Evolutionary conservation across 768 basidiomycete genomes (phyloP).

Genomic region (Scleroderma bovista): DNA sequence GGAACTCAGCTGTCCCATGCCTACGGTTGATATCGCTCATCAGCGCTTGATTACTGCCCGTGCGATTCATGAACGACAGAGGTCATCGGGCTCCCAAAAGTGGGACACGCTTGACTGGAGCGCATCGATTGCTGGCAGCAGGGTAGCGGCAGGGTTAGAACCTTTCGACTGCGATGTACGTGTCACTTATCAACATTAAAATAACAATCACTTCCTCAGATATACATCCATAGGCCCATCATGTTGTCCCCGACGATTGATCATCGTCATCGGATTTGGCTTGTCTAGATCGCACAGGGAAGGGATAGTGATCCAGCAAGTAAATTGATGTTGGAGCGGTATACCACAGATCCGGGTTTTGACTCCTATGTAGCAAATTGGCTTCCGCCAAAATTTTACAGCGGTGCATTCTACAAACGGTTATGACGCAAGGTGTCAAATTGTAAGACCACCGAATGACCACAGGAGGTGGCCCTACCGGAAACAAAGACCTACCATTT

Average conservation of each 20-base stretch:
- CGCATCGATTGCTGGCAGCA: constrained; percentile 68
- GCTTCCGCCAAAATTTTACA: background rate
- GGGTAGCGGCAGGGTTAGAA: constrained; percentile 68
- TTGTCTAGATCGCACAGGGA: background rate
- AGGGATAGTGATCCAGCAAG: background rate
- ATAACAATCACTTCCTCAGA: constrained; percentile 1
- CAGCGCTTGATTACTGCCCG: constrained; percentile 77
- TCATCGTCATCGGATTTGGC: background rate
- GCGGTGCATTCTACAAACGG: background rate
- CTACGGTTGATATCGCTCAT: constrained; percentile 63
- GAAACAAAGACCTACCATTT: background rate
- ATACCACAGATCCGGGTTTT: background rate
- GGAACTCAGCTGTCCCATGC: constrained; percentile 65
- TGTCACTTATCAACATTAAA: background rate
- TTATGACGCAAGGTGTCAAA: background rate
- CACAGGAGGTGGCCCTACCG: background rate
- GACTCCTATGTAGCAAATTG: background rate
- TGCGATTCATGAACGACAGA: constrained; percentile 53
- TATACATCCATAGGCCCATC: constrained; percentile 9
- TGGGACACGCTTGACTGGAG: constrained; percentile 78
- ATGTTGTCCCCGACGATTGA: background rate
- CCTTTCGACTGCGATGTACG: constrained; percentile 34
- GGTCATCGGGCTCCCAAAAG: constrained; percentile 39
- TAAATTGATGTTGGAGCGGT: background rate
- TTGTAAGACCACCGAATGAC: background rate